A percentile compares a stretch with the other conserved stretches of the same genome.
Evolutionary conservation across 352 stramenopile species (phyloP).

Genomic region (Globisporangium polare): DNA sequence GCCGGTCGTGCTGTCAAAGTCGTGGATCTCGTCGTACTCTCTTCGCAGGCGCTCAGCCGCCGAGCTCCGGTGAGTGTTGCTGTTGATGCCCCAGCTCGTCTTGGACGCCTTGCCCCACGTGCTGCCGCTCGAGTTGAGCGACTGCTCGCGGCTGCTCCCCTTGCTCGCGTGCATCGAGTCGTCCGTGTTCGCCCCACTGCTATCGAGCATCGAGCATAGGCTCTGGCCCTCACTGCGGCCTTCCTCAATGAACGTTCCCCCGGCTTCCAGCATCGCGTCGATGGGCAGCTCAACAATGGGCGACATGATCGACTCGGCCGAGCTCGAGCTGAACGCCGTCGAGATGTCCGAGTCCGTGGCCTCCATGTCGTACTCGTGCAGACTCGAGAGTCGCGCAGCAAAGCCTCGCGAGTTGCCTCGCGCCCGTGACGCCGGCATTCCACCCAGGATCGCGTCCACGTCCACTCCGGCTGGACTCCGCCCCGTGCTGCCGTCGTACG

Average conservation of each 20-base stretch:
- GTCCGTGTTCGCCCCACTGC: conserved; percentile 8
- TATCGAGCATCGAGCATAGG: conserved; percentile 12
- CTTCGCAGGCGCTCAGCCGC: conserved; percentile 3
- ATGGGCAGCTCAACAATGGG: conserved; percentile 43
- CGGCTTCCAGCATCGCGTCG: conserved; percentile 49
- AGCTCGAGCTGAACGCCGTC: conserved; percentile 31
- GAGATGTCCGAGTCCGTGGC: conserved; percentile 32
- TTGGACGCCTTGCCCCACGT: conserved; percentile 13
- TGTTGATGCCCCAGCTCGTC: conserved; percentile 10
- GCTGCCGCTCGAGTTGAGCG: conserved; percentile 11
- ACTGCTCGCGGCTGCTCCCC: conserved; percentile 10
- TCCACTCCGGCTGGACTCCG: conserved; percentile 9
- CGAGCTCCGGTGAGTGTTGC: conserved; percentile 7
- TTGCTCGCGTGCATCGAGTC: conserved; percentile 8
- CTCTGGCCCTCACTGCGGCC: conserved; percentile 8
- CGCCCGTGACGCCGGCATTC: conserved; percentile 12
- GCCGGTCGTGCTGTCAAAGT: conserved; percentile 5
- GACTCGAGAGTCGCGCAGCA: conserved; percentile 48
- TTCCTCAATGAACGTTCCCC: conserved; percentile 31
- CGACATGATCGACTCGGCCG: conserved; percentile 37
- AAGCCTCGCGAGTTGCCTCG: conserved; percentile 22
- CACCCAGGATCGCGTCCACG: conserved; percentile 29
- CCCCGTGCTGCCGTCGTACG: conserved; percentile 25
- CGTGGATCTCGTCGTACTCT: conserved; percentile 16
- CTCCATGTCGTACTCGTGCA: conserved; percentile 55